Percentiles rank a stretch among this genome's conserved stretches.
Evolutionary conservation across 163 green algal species (phyloP).

Genomic region (Scenedesmus sp.): DNA sequence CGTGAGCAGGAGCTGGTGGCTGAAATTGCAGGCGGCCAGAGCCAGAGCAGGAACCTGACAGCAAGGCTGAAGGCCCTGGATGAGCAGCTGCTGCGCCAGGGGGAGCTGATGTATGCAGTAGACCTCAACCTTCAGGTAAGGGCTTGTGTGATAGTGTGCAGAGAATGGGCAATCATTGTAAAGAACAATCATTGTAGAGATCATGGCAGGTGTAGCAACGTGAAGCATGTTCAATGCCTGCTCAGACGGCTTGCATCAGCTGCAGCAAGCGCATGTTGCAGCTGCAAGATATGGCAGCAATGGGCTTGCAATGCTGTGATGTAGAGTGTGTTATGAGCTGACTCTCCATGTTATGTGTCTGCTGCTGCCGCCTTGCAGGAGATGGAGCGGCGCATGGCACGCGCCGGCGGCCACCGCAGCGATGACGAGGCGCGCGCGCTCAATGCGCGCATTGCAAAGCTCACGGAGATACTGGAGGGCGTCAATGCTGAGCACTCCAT

Average conservation of each 20-base stretch:
- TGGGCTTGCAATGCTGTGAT: background rate
- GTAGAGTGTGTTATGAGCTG: background rate
- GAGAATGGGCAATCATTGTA: too few species aligned
- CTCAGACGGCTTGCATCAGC: background rate
- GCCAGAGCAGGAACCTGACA: conserved; percentile 84
- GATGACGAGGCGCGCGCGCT: conserved; percentile 87
- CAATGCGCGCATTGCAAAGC: conserved; percentile 76
- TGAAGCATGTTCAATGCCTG: background rate
- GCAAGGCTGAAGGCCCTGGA: conserved; percentile 74
- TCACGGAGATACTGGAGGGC: conserved; percentile 73
- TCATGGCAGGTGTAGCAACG: too few species aligned
- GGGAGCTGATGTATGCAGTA: conserved; percentile 91
- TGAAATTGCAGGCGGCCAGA: conserved; percentile 79
- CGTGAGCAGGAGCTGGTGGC: conserved; percentile 79
- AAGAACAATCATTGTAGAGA: too few species aligned
- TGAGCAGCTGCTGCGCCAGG: conserved; percentile 77
- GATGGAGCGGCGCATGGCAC: conserved; percentile 83
- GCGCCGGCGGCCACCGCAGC: conserved; percentile 79
- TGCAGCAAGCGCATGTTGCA: background rate
- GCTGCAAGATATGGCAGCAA: too few species aligned
- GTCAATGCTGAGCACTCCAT: conserved; percentile 78
- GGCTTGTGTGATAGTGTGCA: background rate
- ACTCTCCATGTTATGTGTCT: too few species aligned
- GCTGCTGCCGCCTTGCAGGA: conserved; percentile 46
- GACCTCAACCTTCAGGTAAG: conserved; percentile 83